These are phyloP conservation scores for Fallopia convolvulus DNA, from an alignment of 148 eudicot genomes.

Conservation along the genomic window DNA sequence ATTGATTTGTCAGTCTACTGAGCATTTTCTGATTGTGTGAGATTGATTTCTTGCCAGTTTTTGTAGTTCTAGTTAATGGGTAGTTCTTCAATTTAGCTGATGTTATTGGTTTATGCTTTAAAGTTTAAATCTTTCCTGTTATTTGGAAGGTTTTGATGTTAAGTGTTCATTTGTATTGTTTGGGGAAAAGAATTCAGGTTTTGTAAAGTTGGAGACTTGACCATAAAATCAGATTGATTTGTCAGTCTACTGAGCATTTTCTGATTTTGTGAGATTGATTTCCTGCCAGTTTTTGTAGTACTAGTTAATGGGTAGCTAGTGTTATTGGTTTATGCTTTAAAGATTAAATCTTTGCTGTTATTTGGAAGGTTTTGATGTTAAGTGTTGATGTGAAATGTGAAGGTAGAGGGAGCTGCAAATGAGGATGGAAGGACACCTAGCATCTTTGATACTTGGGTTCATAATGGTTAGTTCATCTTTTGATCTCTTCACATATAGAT, in stretches of 20 bases:
- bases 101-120: background rate
- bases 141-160: background rate
- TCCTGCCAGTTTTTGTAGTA: background rate
- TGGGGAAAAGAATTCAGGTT: background rate
- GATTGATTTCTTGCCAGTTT: background rate
- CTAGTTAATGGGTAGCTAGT: background rate
- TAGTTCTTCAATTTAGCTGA: background rate
- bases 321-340: background rate
- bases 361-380: background rate
- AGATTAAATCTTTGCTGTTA: background rate
- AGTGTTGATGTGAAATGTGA: slow-evolving; percentile 5
- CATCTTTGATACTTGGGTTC: slow-evolving; percentile 18
- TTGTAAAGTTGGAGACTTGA: background rate
- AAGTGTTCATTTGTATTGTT: background rate
- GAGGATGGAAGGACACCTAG: slow-evolving; percentile 21
- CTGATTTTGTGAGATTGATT: background rate
- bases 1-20: too few species aligned
- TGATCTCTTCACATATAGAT: background rate
- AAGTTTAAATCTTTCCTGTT: background rate
- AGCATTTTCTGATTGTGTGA: background rate
- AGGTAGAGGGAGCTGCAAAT: slow-evolving; percentile 22
- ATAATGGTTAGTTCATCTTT: slow-evolving; percentile 13
- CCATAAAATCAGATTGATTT: too few species aligned
- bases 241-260: too few species aligned
- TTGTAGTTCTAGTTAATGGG: background rate